Conservation (phyloP, 2,329 filamentous ascomycete species). For the Cryoendolithus antarcticus region DNA sequence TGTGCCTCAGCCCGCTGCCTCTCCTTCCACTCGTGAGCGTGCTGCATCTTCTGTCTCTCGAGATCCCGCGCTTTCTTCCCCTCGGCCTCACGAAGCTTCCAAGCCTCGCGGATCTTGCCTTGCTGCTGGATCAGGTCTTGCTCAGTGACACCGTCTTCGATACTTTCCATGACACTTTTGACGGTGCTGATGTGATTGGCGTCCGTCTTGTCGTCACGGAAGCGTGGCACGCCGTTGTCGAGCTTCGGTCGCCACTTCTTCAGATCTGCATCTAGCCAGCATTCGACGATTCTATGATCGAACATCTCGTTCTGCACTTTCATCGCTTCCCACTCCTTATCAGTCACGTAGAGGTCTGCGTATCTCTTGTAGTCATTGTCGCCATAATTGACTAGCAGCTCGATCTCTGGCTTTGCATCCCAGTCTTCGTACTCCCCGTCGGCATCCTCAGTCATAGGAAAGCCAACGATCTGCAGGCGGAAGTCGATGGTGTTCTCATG, state of each 20-base stretch:
- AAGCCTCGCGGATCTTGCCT: slow-evolving; percentile 61
- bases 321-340: slow-evolving; percentile 70
- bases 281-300: slow-evolving; percentile 84
- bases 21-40: slow-evolving; percentile 6
- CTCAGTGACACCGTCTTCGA: slow-evolving; percentile 72
- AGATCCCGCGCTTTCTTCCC: slow-evolving; percentile 10
- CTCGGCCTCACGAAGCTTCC: slow-evolving; percentile 51
- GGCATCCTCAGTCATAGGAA: slow-evolving; percentile 58
- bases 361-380: slow-evolving; percentile 51
- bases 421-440: slow-evolving; percentile 64
- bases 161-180: slow-evolving; percentile 77
- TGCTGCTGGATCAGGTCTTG: slow-evolving; percentile 63
- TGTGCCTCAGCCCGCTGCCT: slow-evolving; percentile 8
- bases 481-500: slow-evolving; percentile 95
- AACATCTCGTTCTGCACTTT: slow-evolving; percentile 63
- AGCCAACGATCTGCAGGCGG: slow-evolving; percentile 58
- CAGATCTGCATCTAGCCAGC: slow-evolving; percentile 57
- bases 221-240: slow-evolving; percentile 50
- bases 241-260: slow-evolving; percentile 64
- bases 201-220: slow-evolving; percentile 84
- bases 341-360: slow-evolving; percentile 54
- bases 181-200: slow-evolving; percentile 83
- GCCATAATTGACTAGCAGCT: slow-evolving; percentile 59
- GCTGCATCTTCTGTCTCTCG: slow-evolving; percentile 8
- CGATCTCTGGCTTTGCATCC: slow-evolving; percentile 61